phyloP scores from a whole-genome alignment of 768 basidiomycete genomes.

The Austroboletus eburneus region DNA sequence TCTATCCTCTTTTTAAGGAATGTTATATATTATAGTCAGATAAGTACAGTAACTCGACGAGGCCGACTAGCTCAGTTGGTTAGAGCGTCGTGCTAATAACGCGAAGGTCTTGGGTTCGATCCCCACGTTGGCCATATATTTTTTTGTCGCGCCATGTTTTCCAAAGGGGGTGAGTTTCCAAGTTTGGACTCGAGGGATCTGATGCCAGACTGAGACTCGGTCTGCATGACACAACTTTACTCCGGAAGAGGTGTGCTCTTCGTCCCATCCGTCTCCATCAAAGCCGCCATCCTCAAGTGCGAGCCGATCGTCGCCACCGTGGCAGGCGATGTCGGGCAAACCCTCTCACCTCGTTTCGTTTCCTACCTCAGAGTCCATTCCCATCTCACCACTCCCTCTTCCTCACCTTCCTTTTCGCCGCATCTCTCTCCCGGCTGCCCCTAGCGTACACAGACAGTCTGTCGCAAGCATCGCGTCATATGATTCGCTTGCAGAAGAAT shows the following conservation, averaged over 20 bases:
- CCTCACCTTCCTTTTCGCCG: constrained; percentile 60
- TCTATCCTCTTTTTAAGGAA: too few species aligned
- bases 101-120: constrained; percentile 69
- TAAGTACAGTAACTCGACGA: too few species aligned
- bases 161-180: not conserved
- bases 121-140: constrained; percentile 62
- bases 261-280: constrained; percentile 1
- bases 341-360: constrained; percentile 25
- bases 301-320: constrained; percentile 10
- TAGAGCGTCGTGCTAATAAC: constrained; percentile 35
- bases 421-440: constrained; percentile 54
- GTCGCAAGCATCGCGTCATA: constrained; percentile 69
- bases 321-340: constrained; percentile 16
- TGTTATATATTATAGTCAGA: too few species aligned
- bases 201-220: constrained; percentile 20
- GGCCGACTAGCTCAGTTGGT: constrained; percentile 34
- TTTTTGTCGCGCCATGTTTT: constrained; percentile 2
- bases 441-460: constrained; percentile 54
- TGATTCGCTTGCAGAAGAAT: constrained; percentile 63
- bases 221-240: constrained; percentile 6
- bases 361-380: constrained; percentile 27
- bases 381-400: constrained; percentile 31
- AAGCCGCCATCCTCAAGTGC: constrained; percentile 4
- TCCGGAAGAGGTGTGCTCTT: not conserved
- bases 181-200: constrained; percentile 18